Evolutionary conservation across 1,139 yeast species (phyloP).

Genomic region (Kodamaea suecica): DNA sequence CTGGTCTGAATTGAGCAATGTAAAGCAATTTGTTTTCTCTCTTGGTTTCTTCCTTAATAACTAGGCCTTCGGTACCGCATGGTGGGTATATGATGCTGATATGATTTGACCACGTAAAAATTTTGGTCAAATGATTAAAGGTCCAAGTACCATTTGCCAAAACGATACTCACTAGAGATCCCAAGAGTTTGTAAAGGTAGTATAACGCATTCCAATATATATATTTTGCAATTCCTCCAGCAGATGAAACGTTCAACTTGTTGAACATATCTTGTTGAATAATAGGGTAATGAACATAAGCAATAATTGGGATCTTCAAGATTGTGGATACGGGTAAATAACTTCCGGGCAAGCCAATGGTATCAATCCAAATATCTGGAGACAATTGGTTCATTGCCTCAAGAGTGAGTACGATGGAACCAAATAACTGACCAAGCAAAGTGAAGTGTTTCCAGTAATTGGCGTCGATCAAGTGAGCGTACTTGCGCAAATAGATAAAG

Average conservation of each 20-base stretch:
- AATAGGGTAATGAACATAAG: slow-evolving; percentile 93
- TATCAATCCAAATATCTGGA: slow-evolving; percentile 93
- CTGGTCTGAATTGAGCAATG: slow-evolving; percentile 93
- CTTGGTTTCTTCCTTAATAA: slow-evolving; percentile 7
- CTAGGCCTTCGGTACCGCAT: slow-evolving; percentile 62
- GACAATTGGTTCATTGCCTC: slow-evolving; percentile 69
- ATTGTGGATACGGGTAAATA: slow-evolving; percentile 57
- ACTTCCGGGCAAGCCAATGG: slow-evolving; percentile 89
- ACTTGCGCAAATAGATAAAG: slow-evolving; percentile 64
- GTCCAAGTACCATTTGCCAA: slow-evolving; percentile 94
- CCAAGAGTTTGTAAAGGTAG: slow-evolving; percentile 62
- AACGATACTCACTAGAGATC: slow-evolving; percentile 62
- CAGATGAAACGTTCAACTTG: slow-evolving; percentile 43
- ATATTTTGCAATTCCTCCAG: slow-evolving; percentile 39
- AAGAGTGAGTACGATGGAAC: slow-evolving; percentile 63
- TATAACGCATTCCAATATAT: slow-evolving; percentile 69
- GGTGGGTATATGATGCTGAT: slow-evolving; percentile 77
- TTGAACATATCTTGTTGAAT: slow-evolving; percentile 83
- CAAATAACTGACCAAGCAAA: slow-evolving; percentile 81
- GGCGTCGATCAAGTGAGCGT: slow-evolving; percentile 62
- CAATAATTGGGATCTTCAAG: slow-evolving; percentile 68
- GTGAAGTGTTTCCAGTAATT: slow-evolving; percentile 77
- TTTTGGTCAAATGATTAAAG: slow-evolving; percentile 58
- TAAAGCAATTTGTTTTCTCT: slow-evolving; percentile 64
- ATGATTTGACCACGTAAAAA: slow-evolving; percentile 49